Base-by-base conservation (phyloP, 139 green algal genomes). In the Bryopsis sp. region DNA sequence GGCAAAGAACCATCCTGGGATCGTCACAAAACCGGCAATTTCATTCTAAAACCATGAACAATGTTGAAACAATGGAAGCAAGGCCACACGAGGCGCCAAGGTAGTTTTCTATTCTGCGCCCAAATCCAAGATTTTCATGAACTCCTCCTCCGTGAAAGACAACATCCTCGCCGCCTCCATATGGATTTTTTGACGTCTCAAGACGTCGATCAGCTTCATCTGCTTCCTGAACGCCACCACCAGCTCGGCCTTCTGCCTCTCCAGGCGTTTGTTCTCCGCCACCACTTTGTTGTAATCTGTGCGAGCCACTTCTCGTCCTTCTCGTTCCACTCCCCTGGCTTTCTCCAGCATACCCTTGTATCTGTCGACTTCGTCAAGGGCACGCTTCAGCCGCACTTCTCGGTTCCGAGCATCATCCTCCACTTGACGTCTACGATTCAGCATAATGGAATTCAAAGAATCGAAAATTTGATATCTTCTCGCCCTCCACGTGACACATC, bases 211-310 rank as follows among this genome's bases (percentile, higher is more conserved):
- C 15, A 96, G 82, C 73, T 85, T 88, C 11, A 88, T 64, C 76
- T 94, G 88, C 77, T 96, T 96, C 62, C 83, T 85, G 73, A 96
- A 88, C 7, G 84, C 88, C 31, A 80, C 71, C 22, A 91, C 43
- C 34, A 92, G 81, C 79, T 93, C 88, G 1, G 62, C 62, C 48
- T 85, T 86, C 72, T 95, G 89, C 29, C 82, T 78, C 71, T 90
- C 85, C 35, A 93, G 69, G 43, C 72, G 78, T 59, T 85, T 88
- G 47, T 84, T 82, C 32, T 91, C 80, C 34, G 75, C 66, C 68
- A 82, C 62, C 38, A 89, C 59, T 22, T 72, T 72, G 6, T 65
- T 71, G 33, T 83, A 72, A 19, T 94, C 86, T 11, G 48, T 70
- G 2, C 73, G 68, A 7, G 75, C 78, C 19, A 83, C 73, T 31